Evolutionary conservation across 495 filamentous ascomycete species (phyloP).

Genomic region (Stereocaulon alpinum): DNA sequence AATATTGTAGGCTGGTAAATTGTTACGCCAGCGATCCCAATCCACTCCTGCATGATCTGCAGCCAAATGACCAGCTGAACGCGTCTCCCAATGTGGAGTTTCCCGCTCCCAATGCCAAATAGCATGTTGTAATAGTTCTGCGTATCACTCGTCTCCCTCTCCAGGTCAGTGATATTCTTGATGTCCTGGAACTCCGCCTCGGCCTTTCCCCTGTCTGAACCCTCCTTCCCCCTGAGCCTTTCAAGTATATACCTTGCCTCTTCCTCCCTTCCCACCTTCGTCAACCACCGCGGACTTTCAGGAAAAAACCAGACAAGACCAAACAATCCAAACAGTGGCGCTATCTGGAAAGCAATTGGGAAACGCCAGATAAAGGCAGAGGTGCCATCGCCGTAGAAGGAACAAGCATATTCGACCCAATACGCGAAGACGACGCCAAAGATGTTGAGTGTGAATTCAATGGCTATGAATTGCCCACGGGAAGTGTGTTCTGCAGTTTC

Average conservation of each 20-base stretch:
- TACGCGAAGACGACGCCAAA: conserved; percentile 52
- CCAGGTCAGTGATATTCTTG: conserved; percentile 23
- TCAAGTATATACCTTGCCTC: conserved; percentile 44
- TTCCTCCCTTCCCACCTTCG: conserved; percentile 27
- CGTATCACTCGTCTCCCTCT: conserved; percentile 17
- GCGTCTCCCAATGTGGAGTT: conserved; percentile 26
- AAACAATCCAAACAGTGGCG: conserved; percentile 42
- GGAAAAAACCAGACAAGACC: conserved; percentile 44
- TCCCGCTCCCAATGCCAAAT: conserved; percentile 19
- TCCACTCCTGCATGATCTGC: conserved; percentile 26
- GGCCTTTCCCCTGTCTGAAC: conserved; percentile 24
- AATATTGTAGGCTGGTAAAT: conserved; percentile 20
- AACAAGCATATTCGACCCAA: conserved; percentile 51
- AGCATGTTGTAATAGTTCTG: conserved; percentile 27
- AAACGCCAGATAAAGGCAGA: conserved; percentile 39
- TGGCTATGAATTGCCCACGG: conserved; percentile 56
- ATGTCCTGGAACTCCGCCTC: conserved; percentile 27
- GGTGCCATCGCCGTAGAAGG: conserved; percentile 31
- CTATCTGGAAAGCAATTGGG: conserved; percentile 44
- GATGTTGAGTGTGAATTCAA: conserved; percentile 60
- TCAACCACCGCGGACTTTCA: conserved; percentile 40
- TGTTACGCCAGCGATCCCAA: conserved; percentile 26
- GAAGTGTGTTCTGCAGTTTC: conserved; percentile 54
- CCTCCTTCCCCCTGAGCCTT: conserved; percentile 38
- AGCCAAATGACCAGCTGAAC: conserved; percentile 29